Evolutionary conservation across 176 grass and related monocot genomes (phyloP).

Genomic region (Bonia amplexicaulis): DNA sequence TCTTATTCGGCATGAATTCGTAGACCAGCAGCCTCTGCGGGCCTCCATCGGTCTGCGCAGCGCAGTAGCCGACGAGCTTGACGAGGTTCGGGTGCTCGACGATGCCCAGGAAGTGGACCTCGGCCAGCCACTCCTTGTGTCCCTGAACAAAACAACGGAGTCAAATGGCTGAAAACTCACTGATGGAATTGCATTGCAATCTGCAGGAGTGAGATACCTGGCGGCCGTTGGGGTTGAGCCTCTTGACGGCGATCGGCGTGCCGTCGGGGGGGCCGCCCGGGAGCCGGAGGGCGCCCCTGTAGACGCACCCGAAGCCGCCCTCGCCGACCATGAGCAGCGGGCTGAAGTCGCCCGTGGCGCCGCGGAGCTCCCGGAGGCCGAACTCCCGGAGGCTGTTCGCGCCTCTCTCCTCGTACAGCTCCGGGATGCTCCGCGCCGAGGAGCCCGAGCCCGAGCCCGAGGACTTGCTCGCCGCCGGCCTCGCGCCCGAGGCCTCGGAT

Average conservation of each 20-base stretch:
- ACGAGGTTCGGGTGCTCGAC: slow-evolving; percentile 65
- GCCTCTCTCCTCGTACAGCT: slow-evolving; percentile 46
- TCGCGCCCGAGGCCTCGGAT: slow-evolving; percentile 19
- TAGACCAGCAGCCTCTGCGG: slow-evolving; percentile 66
- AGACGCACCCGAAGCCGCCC: slow-evolving; percentile 72
- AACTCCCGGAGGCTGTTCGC: slow-evolving; percentile 41
- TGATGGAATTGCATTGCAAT: neutral
- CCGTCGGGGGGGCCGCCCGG: slow-evolving; percentile 15
- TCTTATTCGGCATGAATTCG: slow-evolving; percentile 71
- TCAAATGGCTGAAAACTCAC: neutral
- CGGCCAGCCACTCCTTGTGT: slow-evolving; percentile 74
- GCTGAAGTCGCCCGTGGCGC: slow-evolving; percentile 58
- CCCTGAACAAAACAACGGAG: slow-evolving; percentile 23
- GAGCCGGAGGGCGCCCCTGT: slow-evolving; percentile 47
- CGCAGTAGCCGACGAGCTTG: slow-evolving; percentile 60
- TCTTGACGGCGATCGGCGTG: slow-evolving; percentile 56
- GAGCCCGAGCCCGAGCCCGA: slow-evolving; percentile 28
- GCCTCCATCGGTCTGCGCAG: slow-evolving; percentile 35
- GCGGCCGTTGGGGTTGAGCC: slow-evolving; percentile 47
- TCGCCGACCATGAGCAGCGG: slow-evolving; percentile 61
- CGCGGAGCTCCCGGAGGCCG: slow-evolving; percentile 48
- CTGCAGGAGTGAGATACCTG: slow-evolving; percentile 32
- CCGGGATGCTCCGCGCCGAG: slow-evolving; percentile 45
- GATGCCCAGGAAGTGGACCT: slow-evolving; percentile 60
- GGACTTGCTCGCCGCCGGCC: slow-evolving; percentile 40